phyloP scores from a whole-genome alignment of 75 land plant genomes.

The Picea glauca region DNA sequence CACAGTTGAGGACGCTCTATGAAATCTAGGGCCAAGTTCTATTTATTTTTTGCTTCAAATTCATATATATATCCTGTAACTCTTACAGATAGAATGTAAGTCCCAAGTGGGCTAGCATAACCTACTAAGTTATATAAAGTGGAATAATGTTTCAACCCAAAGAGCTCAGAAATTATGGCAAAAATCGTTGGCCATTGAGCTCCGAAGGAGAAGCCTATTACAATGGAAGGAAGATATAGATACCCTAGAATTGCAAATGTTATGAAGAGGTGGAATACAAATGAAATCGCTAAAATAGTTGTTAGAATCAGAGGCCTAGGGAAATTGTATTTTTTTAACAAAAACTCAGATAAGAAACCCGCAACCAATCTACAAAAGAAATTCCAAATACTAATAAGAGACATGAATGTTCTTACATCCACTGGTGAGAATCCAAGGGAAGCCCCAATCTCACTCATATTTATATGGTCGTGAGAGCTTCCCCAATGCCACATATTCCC shows the following conservation, averaged over 20 bases:
- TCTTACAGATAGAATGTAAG: conserved; percentile 52
- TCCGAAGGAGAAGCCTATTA: conserved; percentile 66
- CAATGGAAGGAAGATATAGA: conserved; percentile 49
- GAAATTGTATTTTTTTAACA: conserved; percentile 25
- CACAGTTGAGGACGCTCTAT: background rate
- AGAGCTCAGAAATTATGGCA: conserved; percentile 69
- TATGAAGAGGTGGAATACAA: conserved; percentile 51
- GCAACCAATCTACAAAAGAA: conserved; percentile 55
- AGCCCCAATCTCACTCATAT: conserved; percentile 66
- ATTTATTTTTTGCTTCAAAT: conserved; percentile 49
- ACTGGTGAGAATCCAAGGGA: conserved; percentile 45
- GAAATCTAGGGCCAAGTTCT: background rate
- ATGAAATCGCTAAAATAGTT: conserved; percentile 34
- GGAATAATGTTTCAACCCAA: conserved; percentile 69
- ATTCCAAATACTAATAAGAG: conserved; percentile 79
- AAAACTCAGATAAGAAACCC: conserved; percentile 53
- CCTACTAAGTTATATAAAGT: conserved; percentile 50
- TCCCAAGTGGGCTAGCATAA: conserved; percentile 59
- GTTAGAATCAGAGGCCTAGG: conserved; percentile 51
- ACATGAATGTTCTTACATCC: conserved; percentile 54
- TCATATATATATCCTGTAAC: conserved; percentile 64
- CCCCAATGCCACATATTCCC: conserved; percentile 51
- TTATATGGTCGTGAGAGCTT: conserved; percentile 63
- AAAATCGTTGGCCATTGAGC: conserved; percentile 52
- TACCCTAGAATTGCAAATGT: conserved; percentile 37